These are phyloP conservation scores for Kodamaea alishanica DNA, from an alignment of 1,139 yeast genomes.

Conservation along the genomic window DNA sequence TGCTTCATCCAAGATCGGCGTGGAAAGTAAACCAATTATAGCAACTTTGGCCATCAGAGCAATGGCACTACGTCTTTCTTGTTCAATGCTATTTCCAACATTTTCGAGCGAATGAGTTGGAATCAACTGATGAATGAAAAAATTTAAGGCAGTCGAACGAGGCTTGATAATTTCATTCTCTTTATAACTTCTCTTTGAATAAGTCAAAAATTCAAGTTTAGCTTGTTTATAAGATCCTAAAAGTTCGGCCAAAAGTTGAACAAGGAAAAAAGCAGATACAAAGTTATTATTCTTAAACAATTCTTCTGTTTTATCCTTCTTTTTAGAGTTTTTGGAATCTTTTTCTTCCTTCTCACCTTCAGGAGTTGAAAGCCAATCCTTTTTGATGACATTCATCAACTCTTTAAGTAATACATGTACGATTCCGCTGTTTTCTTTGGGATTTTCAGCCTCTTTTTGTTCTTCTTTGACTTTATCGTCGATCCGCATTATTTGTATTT, in stretches of 20 bases:
- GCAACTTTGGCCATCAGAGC: slow-evolving; percentile 52
- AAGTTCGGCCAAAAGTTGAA: slow-evolving; percentile 68
- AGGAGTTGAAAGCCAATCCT: slow-evolving; percentile 47
- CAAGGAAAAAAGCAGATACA: slow-evolving; percentile 62
- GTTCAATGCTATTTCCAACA: slow-evolving; percentile 24
- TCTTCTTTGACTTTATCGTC: slow-evolving; percentile 25
- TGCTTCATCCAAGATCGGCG: slow-evolving; percentile 40
- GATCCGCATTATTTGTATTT: slow-evolving; percentile 10
- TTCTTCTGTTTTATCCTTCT: slow-evolving; percentile 20
- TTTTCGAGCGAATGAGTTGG: slow-evolving; percentile 48
- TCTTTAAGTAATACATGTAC: slow-evolving; percentile 61
- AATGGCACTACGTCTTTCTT: slow-evolving; percentile 35
- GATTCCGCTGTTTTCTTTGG: slow-evolving; percentile 49
- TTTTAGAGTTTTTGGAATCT: slow-evolving; percentile 9
- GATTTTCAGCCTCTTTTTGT: slow-evolving; percentile 21
- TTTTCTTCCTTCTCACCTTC: slow-evolving; percentile 16
- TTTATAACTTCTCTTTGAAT: slow-evolving; percentile 50
- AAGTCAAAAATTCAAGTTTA: slow-evolving; percentile 78
- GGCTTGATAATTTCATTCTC: slow-evolving; percentile 44
- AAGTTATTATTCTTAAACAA: slow-evolving; percentile 45
- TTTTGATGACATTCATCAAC: slow-evolving; percentile 53
- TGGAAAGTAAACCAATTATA: slow-evolving; percentile 59
- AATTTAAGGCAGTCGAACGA: slow-evolving; percentile 71
- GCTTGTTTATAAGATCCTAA: slow-evolving; percentile 76
- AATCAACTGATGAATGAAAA: slow-evolving; percentile 72